Percentiles rank a stretch among this genome's conserved stretches.
Evolutionary conservation across 2,329 filamentous ascomycete species (phyloP).

Genomic region (Penicillium sp.): DNA sequence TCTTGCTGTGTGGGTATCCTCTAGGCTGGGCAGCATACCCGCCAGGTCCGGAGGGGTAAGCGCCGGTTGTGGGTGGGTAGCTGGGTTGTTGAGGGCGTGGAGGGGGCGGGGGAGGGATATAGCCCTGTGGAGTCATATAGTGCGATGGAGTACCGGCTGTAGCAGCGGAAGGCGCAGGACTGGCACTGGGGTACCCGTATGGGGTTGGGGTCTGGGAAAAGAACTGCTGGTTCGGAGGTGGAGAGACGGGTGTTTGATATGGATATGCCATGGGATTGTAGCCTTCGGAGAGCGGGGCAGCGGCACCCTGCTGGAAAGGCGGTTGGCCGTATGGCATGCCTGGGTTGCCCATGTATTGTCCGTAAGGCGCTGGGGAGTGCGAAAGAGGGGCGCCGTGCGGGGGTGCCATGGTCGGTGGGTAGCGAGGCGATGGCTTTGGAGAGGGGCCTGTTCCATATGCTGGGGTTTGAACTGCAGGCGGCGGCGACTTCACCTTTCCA

Average conservation of each 20-base stretch:
- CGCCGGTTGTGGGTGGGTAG: conserved; percentile 46
- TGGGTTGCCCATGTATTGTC: conserved; percentile 31
- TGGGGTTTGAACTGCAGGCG: conserved; percentile 33
- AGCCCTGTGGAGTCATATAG: conserved; percentile 58
- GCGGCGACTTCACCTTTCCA: conserved; percentile 44
- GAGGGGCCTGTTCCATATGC: conserved; percentile 41
- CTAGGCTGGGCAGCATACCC: conserved; percentile 54
- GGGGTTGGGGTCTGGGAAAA: conserved; percentile 36
- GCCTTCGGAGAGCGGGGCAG: conserved; percentile 42
- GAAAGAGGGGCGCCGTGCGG: conserved; percentile 31
- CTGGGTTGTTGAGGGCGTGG: conserved; percentile 59
- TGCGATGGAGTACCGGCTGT: conserved; percentile 39
- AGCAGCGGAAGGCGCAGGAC: conserved; percentile 26
- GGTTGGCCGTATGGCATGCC: conserved; percentile 31
- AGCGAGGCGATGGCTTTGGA: conserved; percentile 39
- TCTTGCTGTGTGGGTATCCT: conserved; percentile 41
- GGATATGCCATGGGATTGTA: conserved; percentile 55
- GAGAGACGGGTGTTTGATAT: conserved; percentile 42
- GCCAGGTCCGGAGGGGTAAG: conserved; percentile 56
- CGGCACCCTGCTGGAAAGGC: conserved; percentile 44
- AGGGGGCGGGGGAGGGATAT: conserved; percentile 66
- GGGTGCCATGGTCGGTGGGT: conserved; percentile 30
- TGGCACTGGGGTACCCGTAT: conserved; percentile 38
- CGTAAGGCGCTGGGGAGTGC: conserved; percentile 38
- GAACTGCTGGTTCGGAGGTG: conserved; percentile 44